Evolutionary conservation across 2,329 filamentous ascomycete genomes (phyloP).

Genomic region (Cercospora beticola): DNA sequence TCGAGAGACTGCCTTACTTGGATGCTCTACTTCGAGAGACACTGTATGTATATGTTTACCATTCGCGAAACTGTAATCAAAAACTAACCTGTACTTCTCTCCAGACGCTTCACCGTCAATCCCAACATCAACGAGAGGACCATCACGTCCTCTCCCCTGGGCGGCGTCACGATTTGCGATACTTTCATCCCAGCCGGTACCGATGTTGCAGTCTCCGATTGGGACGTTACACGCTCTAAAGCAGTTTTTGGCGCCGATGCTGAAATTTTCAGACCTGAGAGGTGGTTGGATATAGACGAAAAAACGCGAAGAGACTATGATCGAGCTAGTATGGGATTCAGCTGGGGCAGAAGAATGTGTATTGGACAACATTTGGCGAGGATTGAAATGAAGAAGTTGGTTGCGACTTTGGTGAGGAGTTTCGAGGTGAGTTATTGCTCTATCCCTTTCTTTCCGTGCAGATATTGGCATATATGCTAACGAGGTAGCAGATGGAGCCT

Average conservation of each 20-base stretch:
- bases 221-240: slow-evolving; percentile 42
- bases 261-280: slow-evolving; percentile 47
- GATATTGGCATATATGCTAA: background rate
- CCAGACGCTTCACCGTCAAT: slow-evolving; percentile 6
- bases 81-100: background rate
- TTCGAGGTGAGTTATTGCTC: slow-evolving; percentile 1
- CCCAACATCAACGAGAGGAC: slow-evolving; percentile 17
- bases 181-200: slow-evolving; percentile 40
- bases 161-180: slow-evolving; percentile 21
- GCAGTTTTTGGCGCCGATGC: slow-evolving; percentile 41
- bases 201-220: slow-evolving; percentile 44
- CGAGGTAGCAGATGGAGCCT: slow-evolving; percentile 1
- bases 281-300: slow-evolving; percentile 47
- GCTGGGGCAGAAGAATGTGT: slow-evolving; percentile 48
- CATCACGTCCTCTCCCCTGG: background rate
- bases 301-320: slow-evolving; percentile 40
- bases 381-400: slow-evolving; percentile 35
- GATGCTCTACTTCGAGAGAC: slow-evolving; percentile 14
- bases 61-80: too few relatives aligned
- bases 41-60: slow-evolving; percentile 9
- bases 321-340: slow-evolving; percentile 47
- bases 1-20: slow-evolving; percentile 19
- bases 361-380: slow-evolving; percentile 47
- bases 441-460: background rate
- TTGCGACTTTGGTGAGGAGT: slow-evolving; percentile 19